Evolutionary conservation across 2,329 filamentous ascomycete genomes (phyloP).

Genomic region (Pseudogymnoascus pannorum): DNA sequence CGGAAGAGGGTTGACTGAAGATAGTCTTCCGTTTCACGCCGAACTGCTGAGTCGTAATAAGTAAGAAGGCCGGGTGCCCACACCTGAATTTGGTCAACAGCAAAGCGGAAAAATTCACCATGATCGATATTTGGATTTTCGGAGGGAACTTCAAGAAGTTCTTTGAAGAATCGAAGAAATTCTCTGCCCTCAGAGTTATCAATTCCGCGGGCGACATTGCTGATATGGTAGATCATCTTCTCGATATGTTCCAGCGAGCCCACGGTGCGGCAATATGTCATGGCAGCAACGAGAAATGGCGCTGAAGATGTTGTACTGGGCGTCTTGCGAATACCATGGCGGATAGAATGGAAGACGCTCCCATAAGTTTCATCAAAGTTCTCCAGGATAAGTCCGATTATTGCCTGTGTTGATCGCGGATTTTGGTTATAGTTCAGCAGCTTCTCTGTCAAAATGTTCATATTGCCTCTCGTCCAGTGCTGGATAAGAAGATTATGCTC

Average conservation of each 20-base stretch:
- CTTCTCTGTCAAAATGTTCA: conserved; percentile 57
- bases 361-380: conserved; percentile 37
- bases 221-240: conserved; percentile 20
- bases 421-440: conserved; percentile 57
- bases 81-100: conserved; percentile 35
- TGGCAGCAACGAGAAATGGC: conserved; percentile 26
- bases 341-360: conserved; percentile 38
- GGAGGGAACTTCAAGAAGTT: conserved; percentile 16
- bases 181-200: conserved; percentile 27
- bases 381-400: conserved; percentile 50
- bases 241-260: conserved; percentile 16
- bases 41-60: conserved; percentile 40
- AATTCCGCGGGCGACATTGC: conserved; percentile 19
- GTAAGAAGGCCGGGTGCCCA: conserved; percentile 47
- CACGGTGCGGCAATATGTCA: conserved; percentile 25
- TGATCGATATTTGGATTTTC: conserved; percentile 31
- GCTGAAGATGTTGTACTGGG: conserved; percentile 13
- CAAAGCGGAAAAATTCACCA: conserved; percentile 27
- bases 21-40: conserved; percentile 37
- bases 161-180: conserved; percentile 28
- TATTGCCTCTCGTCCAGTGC: conserved; percentile 33
- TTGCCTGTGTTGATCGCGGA: conserved; percentile 41
- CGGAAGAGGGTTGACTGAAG: conserved; percentile 36
- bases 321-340: conserved; percentile 22
- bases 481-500: conserved; percentile 42